phyloP scores from a whole-genome alignment of 1,139 yeast genomes.

The Magnusiomyces clavatus region DNA sequence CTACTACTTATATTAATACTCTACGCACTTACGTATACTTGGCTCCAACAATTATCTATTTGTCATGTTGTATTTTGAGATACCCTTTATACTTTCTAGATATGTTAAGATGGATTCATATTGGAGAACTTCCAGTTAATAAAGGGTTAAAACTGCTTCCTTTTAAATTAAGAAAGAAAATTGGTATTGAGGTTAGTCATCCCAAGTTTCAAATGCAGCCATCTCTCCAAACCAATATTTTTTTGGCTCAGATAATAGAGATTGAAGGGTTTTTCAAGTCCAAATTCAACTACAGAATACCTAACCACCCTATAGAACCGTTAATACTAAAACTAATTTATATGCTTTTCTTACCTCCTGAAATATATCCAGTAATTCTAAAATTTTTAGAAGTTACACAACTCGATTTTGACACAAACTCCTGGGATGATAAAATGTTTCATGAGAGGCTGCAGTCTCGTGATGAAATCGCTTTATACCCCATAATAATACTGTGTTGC shows the following conservation, averaged over 20 bases:
- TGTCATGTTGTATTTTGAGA: slow-evolving; percentile 19
- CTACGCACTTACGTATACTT: not conserved
- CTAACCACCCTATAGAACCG: slow-evolving; percentile 21
- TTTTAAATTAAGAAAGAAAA: slow-evolving; percentile 11
- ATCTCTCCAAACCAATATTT: slow-evolving; percentile 15
- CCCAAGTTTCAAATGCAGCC: slow-evolving; percentile 14
- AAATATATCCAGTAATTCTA: slow-evolving; percentile 24
- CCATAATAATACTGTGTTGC: slow-evolving; percentile 23
- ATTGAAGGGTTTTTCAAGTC: slow-evolving; percentile 14
- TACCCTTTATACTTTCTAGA: slow-evolving; percentile 28
- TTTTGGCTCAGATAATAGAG: slow-evolving; percentile 13
- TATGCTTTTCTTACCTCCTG: slow-evolving; percentile 32
- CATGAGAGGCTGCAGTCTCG: not conserved
- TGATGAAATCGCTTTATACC: not conserved
- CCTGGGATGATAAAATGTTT: not conserved
- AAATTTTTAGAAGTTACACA: slow-evolving; percentile 11
- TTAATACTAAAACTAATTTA: slow-evolving; percentile 25
- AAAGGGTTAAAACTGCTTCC: slow-evolving; percentile 20
- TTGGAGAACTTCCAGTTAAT: slow-evolving; percentile 26
- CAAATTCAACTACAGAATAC: slow-evolving; percentile 17
- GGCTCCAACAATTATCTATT: slow-evolving; percentile 6
- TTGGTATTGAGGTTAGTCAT: slow-evolving; percentile 14
- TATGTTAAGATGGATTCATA: slow-evolving; percentile 27
- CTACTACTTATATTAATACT: not conserved
- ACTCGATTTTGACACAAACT: slow-evolving; percentile 1